Evolutionary conservation across 169 alveolate species (phyloP).

Genomic region (Eimeria maxima): DNA sequence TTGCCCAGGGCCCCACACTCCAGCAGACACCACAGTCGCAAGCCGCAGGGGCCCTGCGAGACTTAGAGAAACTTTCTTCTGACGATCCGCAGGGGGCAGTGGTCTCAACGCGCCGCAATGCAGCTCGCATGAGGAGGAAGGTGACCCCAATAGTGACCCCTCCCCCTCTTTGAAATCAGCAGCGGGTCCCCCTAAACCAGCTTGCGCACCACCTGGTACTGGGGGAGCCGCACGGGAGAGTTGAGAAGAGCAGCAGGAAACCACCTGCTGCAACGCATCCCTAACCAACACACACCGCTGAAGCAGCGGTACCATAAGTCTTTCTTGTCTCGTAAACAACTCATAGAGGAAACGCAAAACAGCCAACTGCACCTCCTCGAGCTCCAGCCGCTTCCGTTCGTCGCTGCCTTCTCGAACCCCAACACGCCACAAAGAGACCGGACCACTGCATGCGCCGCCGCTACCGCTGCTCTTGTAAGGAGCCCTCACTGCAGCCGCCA

Average conservation of each 20-base stretch:
- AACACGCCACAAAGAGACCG: not conserved
- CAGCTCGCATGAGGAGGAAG: not conserved
- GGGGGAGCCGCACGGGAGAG: not conserved
- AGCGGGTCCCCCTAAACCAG: no score
- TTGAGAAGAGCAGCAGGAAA: constrained; percentile 10
- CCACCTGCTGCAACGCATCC: not conserved
- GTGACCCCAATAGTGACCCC: not conserved
- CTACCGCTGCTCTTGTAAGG: constrained; percentile 38
- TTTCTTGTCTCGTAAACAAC: not conserved
- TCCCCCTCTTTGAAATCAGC: not conserved
- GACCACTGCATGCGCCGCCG: not conserved
- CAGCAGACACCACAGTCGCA: constrained; percentile 73
- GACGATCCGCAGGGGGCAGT: constrained; percentile 33
- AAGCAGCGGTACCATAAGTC: not conserved
- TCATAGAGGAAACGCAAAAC: constrained; percentile 9
- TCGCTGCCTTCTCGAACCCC: not conserved
- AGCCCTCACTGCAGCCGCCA: constrained; percentile 31
- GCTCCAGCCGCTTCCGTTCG: not conserved
- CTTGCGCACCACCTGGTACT: not conserved
- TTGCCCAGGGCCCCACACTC: constrained; percentile 70
- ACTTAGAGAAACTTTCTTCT: constrained; percentile 1
- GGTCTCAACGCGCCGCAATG: not conserved
- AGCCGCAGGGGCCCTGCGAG: constrained; percentile 75
- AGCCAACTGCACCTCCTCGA: constrained; percentile 14
- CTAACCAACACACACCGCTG: not conserved